Percentiles rank a stretch among this genome's conserved stretches.
Conservation (phyloP, 805 yeast species). For the Saccharomycopsis babjevae region DNA sequence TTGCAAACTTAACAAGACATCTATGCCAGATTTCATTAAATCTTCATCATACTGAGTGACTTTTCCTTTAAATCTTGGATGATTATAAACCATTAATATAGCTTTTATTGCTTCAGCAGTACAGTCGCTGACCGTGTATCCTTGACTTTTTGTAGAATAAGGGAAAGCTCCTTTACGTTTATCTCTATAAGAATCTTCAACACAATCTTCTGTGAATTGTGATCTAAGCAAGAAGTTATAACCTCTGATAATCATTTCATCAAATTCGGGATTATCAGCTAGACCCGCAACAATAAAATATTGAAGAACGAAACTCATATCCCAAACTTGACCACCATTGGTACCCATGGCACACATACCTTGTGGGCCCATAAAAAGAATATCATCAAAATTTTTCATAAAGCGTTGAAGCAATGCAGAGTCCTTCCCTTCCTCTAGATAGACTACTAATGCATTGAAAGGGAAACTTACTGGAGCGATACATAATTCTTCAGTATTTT, state of each 20-base stretch:
- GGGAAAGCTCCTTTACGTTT: constrained; percentile 89
- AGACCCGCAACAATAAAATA: constrained; percentile 71
- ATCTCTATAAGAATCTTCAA: constrained; percentile 71
- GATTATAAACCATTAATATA: constrained; percentile 7
- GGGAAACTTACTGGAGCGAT: constrained; percentile 94
- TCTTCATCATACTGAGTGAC: constrained; percentile 28
- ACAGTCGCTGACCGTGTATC: constrained; percentile 93
- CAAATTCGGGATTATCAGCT: constrained; percentile 57
- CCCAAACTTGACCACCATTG: constrained; percentile 97
- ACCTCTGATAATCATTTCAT: constrained; percentile 50
- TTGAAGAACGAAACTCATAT: constrained; percentile 83
- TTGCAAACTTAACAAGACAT: constrained; percentile 65
- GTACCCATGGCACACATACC: constrained; percentile 96
- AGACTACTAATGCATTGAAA: constrained; percentile 65
- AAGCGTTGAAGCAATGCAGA: constrained; percentile 50
- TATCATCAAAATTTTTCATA: constrained; percentile 57
- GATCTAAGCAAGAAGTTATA: constrained; percentile 67
- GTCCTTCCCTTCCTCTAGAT: constrained; percentile 55
- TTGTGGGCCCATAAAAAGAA: constrained; percentile 72
- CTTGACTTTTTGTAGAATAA: constrained; percentile 90
- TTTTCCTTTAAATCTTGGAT: constrained; percentile 31
- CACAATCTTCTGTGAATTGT: constrained; percentile 78
- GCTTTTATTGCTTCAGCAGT: constrained; percentile 38
- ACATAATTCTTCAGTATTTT: constrained; percentile 70
- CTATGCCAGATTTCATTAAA: constrained; percentile 56